These are phyloP conservation scores for Penicillium diatomitis DNA, from an alignment of 495 filamentous ascomycete genomes.

Conservation along the genomic window DNA sequence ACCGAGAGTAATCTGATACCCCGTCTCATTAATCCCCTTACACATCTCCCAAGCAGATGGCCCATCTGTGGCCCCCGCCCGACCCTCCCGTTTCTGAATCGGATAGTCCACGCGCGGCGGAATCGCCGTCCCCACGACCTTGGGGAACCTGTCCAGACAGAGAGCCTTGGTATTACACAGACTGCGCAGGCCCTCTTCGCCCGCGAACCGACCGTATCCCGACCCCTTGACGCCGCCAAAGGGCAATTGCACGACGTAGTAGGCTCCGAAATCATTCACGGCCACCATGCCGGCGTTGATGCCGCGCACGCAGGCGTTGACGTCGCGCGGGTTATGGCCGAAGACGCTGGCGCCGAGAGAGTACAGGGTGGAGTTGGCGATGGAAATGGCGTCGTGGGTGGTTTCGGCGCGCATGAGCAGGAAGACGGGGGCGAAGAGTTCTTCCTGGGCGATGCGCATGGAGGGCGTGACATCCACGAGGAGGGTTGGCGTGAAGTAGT, in stretches of 20 bases:
- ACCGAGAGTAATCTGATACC: conserved; percentile 45
- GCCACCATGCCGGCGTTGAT: conserved; percentile 82
- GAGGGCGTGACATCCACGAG: conserved; percentile 69
- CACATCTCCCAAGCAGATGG: conserved; percentile 48
- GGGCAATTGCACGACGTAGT: conserved; percentile 84
- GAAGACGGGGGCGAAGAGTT: conserved; percentile 89
- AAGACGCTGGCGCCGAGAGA: conserved; percentile 80
- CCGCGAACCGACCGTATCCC: conserved; percentile 90
- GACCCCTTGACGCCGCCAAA: conserved; percentile 84
- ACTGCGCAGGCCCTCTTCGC: conserved; percentile 74
- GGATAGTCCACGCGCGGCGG: conserved; percentile 75
- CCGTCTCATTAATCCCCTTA: conserved; percentile 53
- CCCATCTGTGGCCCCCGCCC: conserved; percentile 38
- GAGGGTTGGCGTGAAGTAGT: conserved; percentile 88
- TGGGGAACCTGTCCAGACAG: conserved; percentile 61
- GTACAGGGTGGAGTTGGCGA: conserved; percentile 71
- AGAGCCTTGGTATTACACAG: conserved; percentile 82
- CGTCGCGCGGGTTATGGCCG: conserved; percentile 40
- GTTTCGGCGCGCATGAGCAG: conserved; percentile 62
- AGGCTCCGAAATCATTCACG: conserved; percentile 89
- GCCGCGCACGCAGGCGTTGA: conserved; percentile 51
- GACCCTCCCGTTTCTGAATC: conserved; percentile 41
- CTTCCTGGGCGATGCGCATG: conserved; percentile 81
- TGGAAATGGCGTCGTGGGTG: conserved; percentile 51
- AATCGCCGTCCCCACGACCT: conserved; percentile 58